Evolutionary conservation across 495 filamentous ascomycete genomes (phyloP), one percentile per base, ranked within the genome.

Genomic region (Cairneyella variabilis): DNA sequence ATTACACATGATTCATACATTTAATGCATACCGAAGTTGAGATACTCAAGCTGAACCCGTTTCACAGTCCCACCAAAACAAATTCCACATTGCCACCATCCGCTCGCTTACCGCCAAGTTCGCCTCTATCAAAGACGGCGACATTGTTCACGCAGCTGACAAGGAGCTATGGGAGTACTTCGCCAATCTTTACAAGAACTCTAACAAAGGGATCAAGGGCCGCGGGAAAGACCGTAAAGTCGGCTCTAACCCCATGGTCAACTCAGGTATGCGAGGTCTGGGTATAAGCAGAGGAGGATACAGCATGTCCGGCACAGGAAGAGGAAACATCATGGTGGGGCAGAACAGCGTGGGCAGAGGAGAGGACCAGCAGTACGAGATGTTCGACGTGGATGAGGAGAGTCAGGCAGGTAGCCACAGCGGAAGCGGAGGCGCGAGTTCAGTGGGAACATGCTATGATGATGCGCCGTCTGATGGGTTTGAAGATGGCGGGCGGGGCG

Each of bases 201-300:
- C 88, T 60, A 91, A 91, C 67, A 95, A 95, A 61, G 92, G 90
- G 2, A 96, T 92, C 69, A 95, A 91, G 69, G 92, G 92, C 6
- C 85, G 92, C 11, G 92, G 92, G 17, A 91, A 91, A 67, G 85
- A 93, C 66, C 79, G 90, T 40, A 82, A 76, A 54, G 75, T 79
- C 20, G 58, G 60, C 7, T 52, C 64, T 12, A 61, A 47, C 37
- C 23, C 40, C 26, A 53, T 53, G 50, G 37, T 48, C n/a, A 12
- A 42, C 17, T 42, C 45, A 0, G 46, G 44, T 28, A 51, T 59
- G 56, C 30, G 57, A 28, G 36, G 14, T 4, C 9, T 40, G 32
- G 37, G 44, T 28, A 42, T 39, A 28, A 44, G 10, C 10, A 22
- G 39, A 3, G 43, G 48, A 18, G 45, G 55, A 3, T 54, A 41